Evolutionary conservation across 768 basidiomycete genomes (phyloP), one percentile per base, ranked within the genome.

Genomic region (Sporobolomyces roseus): DNA sequence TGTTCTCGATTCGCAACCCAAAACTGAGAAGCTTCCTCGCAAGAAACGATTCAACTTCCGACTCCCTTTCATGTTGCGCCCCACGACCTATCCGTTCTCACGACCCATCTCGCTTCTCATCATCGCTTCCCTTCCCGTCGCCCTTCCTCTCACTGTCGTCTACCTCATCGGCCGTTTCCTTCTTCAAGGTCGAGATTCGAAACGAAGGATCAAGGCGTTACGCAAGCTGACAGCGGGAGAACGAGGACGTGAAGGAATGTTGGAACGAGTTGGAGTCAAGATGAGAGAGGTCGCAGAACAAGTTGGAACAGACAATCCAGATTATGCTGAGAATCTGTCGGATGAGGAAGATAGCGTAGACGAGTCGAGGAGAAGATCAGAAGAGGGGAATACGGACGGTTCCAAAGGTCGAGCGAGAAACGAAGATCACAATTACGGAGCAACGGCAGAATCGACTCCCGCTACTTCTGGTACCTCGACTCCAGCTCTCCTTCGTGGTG

Each of bases 41-140:
- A 76, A 90, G 10, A 69, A 88, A 1, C 88, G 89, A 2, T 73
- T 85, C 63, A 46, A 88, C 27, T 80, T 83, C 8, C 74, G 45
- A 2, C 78, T 90, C 14, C 90, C 91, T 0, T 49, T 91, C 49
- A 77, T 92, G 16, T 72, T 90, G 1, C 89, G 89, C 1, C 73
- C 84, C 4, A 60, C 68, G 1, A 51, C 71, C 23, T 72, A 70
- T 54, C 70, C 71, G 17, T 73, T 86, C 65, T 49, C 89, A 21
- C 81, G 83, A 10, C 75, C 88, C 7, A 78, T 80, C n/a, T 51
- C 70, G 17, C 25, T 60, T 32, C 32, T 68, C 63, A 27, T 66
- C 27, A 65, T 73, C 43, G 41, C 50, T 35, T 23, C 52, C 43
- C 51, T 73, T 25, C 72, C 72, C 32, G 32, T 73, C 59, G 49